Base-by-base conservation (phyloP, 2,329 filamentous ascomycete species). In the Claviceps maximensis region DNA sequence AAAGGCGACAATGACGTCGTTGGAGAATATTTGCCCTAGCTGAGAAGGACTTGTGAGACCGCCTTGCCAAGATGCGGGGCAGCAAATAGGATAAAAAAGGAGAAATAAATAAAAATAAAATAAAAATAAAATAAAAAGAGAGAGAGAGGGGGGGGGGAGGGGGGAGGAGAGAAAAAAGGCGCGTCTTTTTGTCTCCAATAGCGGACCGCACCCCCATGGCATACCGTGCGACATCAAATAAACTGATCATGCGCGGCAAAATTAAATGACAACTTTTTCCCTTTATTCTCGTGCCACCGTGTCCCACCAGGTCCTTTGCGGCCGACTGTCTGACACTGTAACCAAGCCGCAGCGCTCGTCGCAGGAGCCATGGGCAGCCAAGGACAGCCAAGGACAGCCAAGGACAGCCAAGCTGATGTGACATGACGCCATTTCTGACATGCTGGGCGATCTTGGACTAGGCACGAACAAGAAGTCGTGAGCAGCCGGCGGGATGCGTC, bases 221-320 rank as follows among this genome's bases (percentile, higher is more conserved):
- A 80, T 80, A 76, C 57, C 64, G 4, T 76, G 81, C 57, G 71
- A 69, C 19, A 68, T 73, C 36, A n/a, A 83, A 82, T 63, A 76
- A 57, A 82, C 9, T 81, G 78, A 74, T 74, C 51, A 75, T 82
- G 71, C 73, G 78, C 19, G 76, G 77, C 12, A 82, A 82, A 8
- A 29, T 29, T 63, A 80, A 78, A 58, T 69, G 70, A 1, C 75
- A 79, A 2, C 2, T 15, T 46, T 44, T 44, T 13, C 19, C 59
- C 79, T 81, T 62, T 13, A 13, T 38, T 68, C 76, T 4, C 72
- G 75, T 1, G 76, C 78, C 6, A 82, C 78, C 0, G 78, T 79
- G 2, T 82, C 82, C 58, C 79, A 82, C 60, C 79, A 82, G 62
- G 74, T 82, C 62, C 76, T 82, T 15, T 78, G 79, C 0, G 79